Evolutionary conservation across 371 early-diverging fungal species (phyloP).

Genomic region (Mucor indicus): DNA sequence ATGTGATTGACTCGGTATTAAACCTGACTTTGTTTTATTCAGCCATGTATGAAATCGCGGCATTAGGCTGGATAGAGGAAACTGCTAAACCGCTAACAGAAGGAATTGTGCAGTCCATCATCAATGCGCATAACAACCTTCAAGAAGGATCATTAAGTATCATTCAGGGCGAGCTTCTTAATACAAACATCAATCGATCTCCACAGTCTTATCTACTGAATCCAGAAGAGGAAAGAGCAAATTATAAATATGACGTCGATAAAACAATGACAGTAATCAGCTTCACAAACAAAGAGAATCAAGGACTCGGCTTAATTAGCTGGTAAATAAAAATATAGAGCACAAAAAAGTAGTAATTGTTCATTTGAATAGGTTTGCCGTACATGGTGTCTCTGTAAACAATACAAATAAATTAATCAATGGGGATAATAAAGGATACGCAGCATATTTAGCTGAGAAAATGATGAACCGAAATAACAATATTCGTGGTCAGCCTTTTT

Average conservation of each 20-base stretch:
- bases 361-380: conserved; percentile 53
- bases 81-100: conserved; percentile 49
- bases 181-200: conserved; percentile 59
- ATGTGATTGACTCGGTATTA: too few species aligned
- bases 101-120: conserved; percentile 55
- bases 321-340: conserved; percentile 21
- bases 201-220: conserved; percentile 57
- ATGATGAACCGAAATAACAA: conserved; percentile 17
- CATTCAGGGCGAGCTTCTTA: conserved; percentile 34
- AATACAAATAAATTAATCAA: conserved; percentile 50
- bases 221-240: conserved; percentile 48
- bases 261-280: conserved; percentile 44
- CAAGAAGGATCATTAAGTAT: conserved; percentile 31
- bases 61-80: conserved; percentile 44
- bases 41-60: conserved; percentile 37
- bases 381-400: conserved; percentile 63
- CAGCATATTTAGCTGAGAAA: conserved; percentile 50
- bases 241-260: conserved; percentile 55
- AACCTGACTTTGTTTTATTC: neutral
- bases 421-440: conserved; percentile 73
- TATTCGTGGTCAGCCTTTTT: neutral
- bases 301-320: conserved; percentile 32
- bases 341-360: neutral
- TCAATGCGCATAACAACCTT: conserved; percentile 50
- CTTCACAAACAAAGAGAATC: conserved; percentile 26